Evolutionary conservation across 306 rosid species (phyloP), one percentile per base, ranked within the genome.

Genomic region (Vigna mungo): DNA sequence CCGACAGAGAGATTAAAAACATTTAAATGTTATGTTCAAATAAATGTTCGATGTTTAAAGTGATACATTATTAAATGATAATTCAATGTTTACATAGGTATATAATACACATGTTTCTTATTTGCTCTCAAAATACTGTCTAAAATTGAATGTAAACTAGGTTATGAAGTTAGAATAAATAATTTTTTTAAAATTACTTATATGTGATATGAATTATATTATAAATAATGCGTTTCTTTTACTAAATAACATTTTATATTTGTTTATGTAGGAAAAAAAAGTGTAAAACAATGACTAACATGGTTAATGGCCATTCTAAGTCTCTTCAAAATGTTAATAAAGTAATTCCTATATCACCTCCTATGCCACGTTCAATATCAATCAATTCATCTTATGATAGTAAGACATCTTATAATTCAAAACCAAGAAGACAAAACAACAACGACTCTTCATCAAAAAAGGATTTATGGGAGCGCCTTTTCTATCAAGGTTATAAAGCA

Each of bases 401-500:
- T 55, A 4, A 43, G 46, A 17, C 37, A 71, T 66, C 9, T 17
- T 81, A 71, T 34, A 81, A 78, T 80, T 71, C 84, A 51, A 46
- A 74, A 10, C 8, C 54, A 27, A 80, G 82, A 46, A 79, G 86
- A 79, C 82, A 66, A 63, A 81, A 80, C 87, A 81, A 80, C 80
- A 39, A 47, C 73, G 90, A 86, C 60, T 80, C 86, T 65, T 68
- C 86, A 61, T 81, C 85, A 48, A 78, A 84, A 76, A 83, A 32
- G 79, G 87, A 92, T 75, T 59, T 88, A 75, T 92, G 96, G 96
- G 90, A 85, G 17, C 90, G 87, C 51, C 91, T 92, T 41, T 92
- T 92, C 59, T 77, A 88, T 32, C 87, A 86, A 87, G 93, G 91
- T 51, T 87, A 85, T 83, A 81, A 78, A 79, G 97, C 98, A 62